A percentile compares a stretch with the other conserved stretches of the same genome.
These are phyloP conservation scores for Collariella sp. DNA, from an alignment of 495 filamentous ascomycete genomes.

Conservation along the genomic window DNA sequence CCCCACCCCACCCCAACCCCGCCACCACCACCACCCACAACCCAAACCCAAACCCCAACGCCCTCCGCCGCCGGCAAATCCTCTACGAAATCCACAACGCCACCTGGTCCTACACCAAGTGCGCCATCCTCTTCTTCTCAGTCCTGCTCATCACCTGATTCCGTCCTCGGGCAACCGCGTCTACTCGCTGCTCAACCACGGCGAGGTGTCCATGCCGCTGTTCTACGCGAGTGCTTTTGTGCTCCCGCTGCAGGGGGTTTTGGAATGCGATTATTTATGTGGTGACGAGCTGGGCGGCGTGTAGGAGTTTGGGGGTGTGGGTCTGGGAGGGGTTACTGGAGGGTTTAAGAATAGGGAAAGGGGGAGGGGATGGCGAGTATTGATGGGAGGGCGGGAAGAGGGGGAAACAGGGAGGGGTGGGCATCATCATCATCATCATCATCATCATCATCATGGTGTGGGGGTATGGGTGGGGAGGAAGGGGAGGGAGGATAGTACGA, in stretches of 20 bases:
- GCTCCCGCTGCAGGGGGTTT: conserved; percentile 75
- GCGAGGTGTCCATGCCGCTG: conserved; percentile 47
- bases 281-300: conserved; percentile 50
- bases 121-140: conserved; percentile 77
- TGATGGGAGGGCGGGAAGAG: not conserved
- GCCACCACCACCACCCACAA: not conserved
- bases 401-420: not conserved
- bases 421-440: too few relatives aligned
- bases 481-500: conserved; percentile 10
- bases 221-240: conserved; percentile 66
- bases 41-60: conserved; percentile 1
- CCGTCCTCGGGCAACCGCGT: conserved; percentile 75
- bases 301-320: conserved; percentile 23
- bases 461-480: conserved; percentile 5
- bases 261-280: conserved; percentile 80
- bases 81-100: conserved; percentile 40
- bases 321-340: not conserved
- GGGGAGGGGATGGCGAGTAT: not conserved
- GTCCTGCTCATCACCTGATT: conserved; percentile 75
- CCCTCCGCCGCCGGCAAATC: conserved; percentile 16
- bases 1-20: conserved; percentile 4
- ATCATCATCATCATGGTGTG: not conserved
- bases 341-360: not conserved
- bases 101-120: conserved; percentile 74
- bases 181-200: conserved; percentile 53